Evolutionary conservation across 31 red algal genomes (phyloP).

Genomic region (Porphyra umbilicalis): DNA sequence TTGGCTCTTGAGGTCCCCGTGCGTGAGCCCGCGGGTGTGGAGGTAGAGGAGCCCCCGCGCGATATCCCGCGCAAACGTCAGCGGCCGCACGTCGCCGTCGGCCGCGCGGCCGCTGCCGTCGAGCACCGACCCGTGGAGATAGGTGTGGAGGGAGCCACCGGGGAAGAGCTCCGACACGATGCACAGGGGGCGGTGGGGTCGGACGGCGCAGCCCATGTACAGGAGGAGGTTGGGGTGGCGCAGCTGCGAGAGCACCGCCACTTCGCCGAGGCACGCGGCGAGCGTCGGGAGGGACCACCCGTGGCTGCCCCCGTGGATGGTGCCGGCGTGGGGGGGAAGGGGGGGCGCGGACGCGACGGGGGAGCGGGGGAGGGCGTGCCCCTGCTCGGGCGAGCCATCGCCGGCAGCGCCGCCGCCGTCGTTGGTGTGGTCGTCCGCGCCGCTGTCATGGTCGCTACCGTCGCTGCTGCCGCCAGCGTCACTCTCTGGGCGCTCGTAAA

Average conservation of each 20-base stretch:
- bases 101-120: neutral
- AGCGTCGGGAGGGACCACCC: neutral
- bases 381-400: conserved; percentile 7
- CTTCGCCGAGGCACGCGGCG: conserved; percentile 32
- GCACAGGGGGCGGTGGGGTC: conserved; percentile 51
- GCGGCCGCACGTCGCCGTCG: neutral
- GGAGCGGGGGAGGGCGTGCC: conserved; percentile 2
- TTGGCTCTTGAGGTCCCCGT: conserved; percentile 61
- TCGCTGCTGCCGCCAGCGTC: neutral
- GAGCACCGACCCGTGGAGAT: conserved; percentile 33
- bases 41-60: conserved; percentile 65
- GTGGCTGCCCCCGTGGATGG: neutral
- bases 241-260: conserved; percentile 55
- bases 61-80: conserved; percentile 12
- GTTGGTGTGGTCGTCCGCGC: conserved; percentile 7
- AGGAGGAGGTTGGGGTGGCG: conserved; percentile 88
- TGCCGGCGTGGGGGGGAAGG: neutral
- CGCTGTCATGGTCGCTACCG: neutral
- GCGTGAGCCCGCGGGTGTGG: conserved; percentile 41
- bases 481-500: conserved; percentile 8
- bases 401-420: conserved; percentile 8
- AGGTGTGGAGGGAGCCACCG: conserved; percentile 69
- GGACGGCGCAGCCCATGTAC: conserved; percentile 64
- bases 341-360: neutral
- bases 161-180: conserved; percentile 75